Base-by-base conservation (phyloP, 2,329 filamentous ascomycete species). In the Fusarium haematococcum region DNA sequence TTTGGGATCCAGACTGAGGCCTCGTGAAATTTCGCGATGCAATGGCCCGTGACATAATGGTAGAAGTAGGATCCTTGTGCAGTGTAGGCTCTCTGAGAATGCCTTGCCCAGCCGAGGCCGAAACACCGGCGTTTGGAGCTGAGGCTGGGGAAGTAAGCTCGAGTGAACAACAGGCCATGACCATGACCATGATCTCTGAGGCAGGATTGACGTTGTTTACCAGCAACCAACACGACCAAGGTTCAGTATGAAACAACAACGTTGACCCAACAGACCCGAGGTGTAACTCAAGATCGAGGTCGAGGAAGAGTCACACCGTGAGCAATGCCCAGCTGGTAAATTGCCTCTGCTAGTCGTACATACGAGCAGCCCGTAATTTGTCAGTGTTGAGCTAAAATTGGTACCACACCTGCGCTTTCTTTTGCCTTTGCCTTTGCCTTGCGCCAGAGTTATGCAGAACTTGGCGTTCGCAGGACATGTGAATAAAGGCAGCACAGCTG, bases 91-190 rank as follows among this genome's bases (percentile, higher is more conserved):
- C 37, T 45, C 57, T 37, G 43, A 63, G 65, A 63, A 65, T 60
- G 67, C 57, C 57, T 59, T 67, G 65, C 25, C 65, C 59, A 66
- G 33, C 41, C 27, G 57, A 43, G 25, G 35, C 35, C 68, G 73
- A 75, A 77, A 76, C 73, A 59, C 66, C 50, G 71, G 71, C 27
- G 69, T 63, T 65, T 52, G 32, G 23, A 60, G 64, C 52, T 64
- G 59, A 61, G 63, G 67, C 60, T 67, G 61, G 66, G 43, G 52
- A 43, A 60, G 30, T 20, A 45, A 48, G 48, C 32, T 43, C 5
- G 20, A 64, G 64, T 41, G 35, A 62, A 62, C 10, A 62, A 63
- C 70, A 68, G 35, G 35, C 20, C 67, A 68, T 56, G 52, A 39
- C n/a, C 41, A 52, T 45, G 60, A 35, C 56, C 56, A 43, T 54